Evolutionary conservation across 2,329 filamentous ascomycete species (phyloP), one percentile per base, ranked within the genome.

Genomic region (Diaporthe citrichinensis): DNA sequence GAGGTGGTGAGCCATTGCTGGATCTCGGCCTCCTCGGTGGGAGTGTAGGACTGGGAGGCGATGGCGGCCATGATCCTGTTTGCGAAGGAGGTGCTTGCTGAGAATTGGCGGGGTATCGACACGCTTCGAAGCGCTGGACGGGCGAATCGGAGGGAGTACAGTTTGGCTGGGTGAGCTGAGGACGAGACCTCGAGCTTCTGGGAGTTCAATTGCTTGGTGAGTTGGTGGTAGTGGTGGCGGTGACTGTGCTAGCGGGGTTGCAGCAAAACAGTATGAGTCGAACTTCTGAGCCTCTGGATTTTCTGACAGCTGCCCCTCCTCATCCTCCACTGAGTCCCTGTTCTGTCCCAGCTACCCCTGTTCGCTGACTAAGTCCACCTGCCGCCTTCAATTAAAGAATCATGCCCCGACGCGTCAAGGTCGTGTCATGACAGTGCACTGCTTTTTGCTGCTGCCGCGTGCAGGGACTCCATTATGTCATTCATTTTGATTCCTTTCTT

Each of bases 1-100:
- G 94, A 92, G 61, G 94, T 94, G 81, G 92, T 92, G 82, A 96
- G 90, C 96, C 96, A 98, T 88, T 97, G 93, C 85, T 93, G 92
- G 84, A 98, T 94, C 86, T 98, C 95, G 25, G 94, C 91, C 86
- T 96, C 92, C 87, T 98, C 96, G 78, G 92, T 90, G 80, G 93
- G 88, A 78, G 91, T 92, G 88, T 97, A 98, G 80, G 90, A 92
- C 82, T 91, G 90, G 78, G 90, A 86, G 78, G 90, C 88, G 86
- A 95, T 92, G 81, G 90, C 86, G 72, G 90, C 87, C 90, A 96
- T 94, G 82, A 89, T 91, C 84, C 88, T 85, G 76, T 86, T 78
- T 75, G 62, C 78, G 62, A 87, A 78, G 87, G 83, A 79, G 87
- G 81, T 78, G 83, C 82, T 78, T 81, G 80, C 78, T 78, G 72